Conservation (phyloP, 2,329 filamentous ascomycete species). For the Sporothrix brasiliensis region DNA sequence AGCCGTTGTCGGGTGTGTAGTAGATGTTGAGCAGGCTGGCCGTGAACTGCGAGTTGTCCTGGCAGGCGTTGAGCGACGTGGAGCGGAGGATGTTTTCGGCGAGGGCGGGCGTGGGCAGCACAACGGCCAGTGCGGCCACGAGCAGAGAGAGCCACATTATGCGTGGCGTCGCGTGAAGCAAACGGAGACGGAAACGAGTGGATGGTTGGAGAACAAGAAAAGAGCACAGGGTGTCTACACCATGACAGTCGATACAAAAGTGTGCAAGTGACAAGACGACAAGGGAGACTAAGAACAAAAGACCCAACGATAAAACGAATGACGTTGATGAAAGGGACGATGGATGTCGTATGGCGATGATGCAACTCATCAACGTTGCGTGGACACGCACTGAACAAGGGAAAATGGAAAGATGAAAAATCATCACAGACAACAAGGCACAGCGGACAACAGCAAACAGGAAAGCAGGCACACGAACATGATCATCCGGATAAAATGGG, state of each 20-base stretch:
- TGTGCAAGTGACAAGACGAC: background rate
- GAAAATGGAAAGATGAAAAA: background rate
- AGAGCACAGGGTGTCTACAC: background rate
- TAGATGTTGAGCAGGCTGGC: constrained; percentile 78
- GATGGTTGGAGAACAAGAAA: background rate
- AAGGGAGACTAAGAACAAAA: background rate
- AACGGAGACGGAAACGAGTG: background rate
- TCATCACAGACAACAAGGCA: too few relatives aligned
- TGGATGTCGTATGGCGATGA: background rate
- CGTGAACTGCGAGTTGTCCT: constrained; percentile 74
- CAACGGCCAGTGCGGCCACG: background rate
- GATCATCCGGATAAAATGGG: constrained; percentile 17
- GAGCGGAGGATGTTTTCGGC: constrained; percentile 47
- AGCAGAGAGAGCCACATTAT: background rate
- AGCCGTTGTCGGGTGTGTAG: constrained; percentile 68
- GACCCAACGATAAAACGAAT: background rate
- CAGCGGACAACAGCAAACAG: background rate
- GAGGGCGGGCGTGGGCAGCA: background rate
- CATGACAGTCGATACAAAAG: background rate
- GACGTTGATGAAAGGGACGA: background rate
- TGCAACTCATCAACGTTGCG: background rate
- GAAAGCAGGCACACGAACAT: constrained; percentile 14
- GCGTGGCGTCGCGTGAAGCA: background rate
- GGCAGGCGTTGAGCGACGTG: constrained; percentile 73
- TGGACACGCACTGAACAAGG: background rate